phyloP scores from a whole-genome alignment of 257 asterid species.

The Craterostigma plantagineum region DNA sequence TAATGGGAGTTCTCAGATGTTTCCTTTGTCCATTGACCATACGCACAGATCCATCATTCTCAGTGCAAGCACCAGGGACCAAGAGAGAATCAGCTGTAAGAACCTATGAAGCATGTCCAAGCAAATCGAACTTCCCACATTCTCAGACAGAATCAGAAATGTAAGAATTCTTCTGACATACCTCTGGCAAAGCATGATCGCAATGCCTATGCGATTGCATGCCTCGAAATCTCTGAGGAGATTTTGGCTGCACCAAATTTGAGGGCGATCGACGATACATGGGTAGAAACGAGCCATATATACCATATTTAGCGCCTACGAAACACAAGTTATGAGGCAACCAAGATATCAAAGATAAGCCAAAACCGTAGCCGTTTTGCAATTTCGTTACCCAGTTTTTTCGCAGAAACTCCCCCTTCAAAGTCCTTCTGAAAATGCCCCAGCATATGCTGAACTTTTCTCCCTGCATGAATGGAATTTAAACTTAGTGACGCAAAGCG shows the following conservation, averaged over 20 bases:
- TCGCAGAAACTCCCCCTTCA: slow-evolving; percentile 74
- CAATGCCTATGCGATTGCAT: too few species aligned
- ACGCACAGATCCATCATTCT: too few species aligned
- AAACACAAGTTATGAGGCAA: slow-evolving; percentile 10
- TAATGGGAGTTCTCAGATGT: slow-evolving; percentile 12
- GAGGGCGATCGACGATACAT: slow-evolving; percentile 63
- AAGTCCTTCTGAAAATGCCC: slow-evolving; percentile 90
- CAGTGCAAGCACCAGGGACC: too few species aligned
- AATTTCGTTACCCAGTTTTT: slow-evolving; percentile 54
- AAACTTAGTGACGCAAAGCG: slow-evolving; percentile 5
- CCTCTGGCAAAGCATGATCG: too few species aligned
- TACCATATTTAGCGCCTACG: slow-evolving; percentile 82
- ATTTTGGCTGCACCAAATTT: slow-evolving; percentile 36
- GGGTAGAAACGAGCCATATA: slow-evolving; percentile 83
- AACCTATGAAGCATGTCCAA: slow-evolving; percentile 15
- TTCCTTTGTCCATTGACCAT: slow-evolving; percentile 1
- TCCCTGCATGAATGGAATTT: slow-evolving; percentile 27
- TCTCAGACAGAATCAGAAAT: too few species aligned
- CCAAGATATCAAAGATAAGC: slow-evolving; percentile 7
- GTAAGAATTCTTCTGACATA: too few species aligned
- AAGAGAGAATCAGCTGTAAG: slow-evolving; percentile 17
- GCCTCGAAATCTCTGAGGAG: slow-evolving; percentile 41
- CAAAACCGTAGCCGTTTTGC: slow-evolving; percentile 9
- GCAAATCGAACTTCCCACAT: too few species aligned
- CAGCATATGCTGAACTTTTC: slow-evolving; percentile 69